A percentile compares a stretch with the other conserved stretches of the same genome.
Evolutionary conservation across 139 green algal species (phyloP).

Genomic region (Chlamydomonas sphaeroides): DNA sequence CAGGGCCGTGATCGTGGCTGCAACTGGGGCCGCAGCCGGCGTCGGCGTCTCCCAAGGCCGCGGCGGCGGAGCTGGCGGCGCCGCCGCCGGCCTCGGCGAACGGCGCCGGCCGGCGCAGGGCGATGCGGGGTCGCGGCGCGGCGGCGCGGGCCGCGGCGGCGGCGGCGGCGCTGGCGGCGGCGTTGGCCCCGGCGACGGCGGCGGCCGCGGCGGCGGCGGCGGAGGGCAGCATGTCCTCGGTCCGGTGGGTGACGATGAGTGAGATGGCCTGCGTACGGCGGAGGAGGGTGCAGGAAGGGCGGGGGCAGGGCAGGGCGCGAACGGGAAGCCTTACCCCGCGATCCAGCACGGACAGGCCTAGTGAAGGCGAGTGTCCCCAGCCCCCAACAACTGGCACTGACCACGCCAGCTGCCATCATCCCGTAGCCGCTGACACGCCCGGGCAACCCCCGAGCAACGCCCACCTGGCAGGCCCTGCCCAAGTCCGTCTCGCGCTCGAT

Average conservation of each 20-base stretch:
- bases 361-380: no score
- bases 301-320: no score
- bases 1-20: neutral
- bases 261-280: slow-evolving; percentile 78
- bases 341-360: no score
- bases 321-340: no score
- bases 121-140: slow-evolving; percentile 30
- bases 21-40: neutral
- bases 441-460: no score
- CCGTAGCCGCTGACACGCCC: no score
- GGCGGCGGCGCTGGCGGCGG: neutral
- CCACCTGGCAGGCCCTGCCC: no score
- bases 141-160: slow-evolving; percentile 17
- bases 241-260: slow-evolving; percentile 78
- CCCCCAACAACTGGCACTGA: no score
- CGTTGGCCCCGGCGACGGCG: neutral
- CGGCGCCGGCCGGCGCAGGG: slow-evolving; percentile 8
- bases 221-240: slow-evolving; percentile 47
- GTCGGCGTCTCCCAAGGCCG: neutral
- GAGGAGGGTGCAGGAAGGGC: neutral
- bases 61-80: neutral
- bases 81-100: slow-evolving; percentile 11
- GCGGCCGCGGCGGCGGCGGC: neutral
- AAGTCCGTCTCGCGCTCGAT: no score
- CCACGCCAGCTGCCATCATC: no score